A percentile compares a stretch with the other conserved stretches of the same genome.
These are phyloP conservation scores for Penicillium sp. DNA, from an alignment of 2,329 filamentous ascomycete genomes.

Conservation along the genomic window DNA sequence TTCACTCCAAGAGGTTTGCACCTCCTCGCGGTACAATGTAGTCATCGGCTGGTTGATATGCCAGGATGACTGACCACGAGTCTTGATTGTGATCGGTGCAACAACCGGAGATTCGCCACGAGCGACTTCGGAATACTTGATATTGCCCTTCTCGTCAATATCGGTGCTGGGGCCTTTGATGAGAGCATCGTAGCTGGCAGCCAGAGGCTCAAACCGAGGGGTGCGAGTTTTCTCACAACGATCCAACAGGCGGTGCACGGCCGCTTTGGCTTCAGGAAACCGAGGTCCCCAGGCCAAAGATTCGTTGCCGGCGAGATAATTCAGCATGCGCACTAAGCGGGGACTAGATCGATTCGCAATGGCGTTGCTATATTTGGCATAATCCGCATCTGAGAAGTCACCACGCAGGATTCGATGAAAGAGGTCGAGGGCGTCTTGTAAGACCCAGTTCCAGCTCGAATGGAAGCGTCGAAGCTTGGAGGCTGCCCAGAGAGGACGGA, in stretches of 20 bases:
- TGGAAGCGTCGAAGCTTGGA: slow-evolving; percentile 29
- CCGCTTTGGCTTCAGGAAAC: not conserved
- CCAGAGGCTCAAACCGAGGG: not conserved
- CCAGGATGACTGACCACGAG: slow-evolving; percentile 13
- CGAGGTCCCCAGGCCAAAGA: not conserved
- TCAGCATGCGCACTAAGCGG: not conserved
- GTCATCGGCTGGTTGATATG: slow-evolving; percentile 15
- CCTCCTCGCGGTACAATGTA: slow-evolving; percentile 9
- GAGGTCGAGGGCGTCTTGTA: slow-evolving; percentile 19
- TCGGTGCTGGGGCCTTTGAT: slow-evolving; percentile 1
- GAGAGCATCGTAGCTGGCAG: not conserved
- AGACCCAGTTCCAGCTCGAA: slow-evolving; percentile 38
- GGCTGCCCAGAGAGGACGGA: slow-evolving; percentile 28
- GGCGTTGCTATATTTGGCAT: not conserved
- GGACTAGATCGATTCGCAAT: slow-evolving; percentile 3
- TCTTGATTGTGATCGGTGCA: slow-evolving; percentile 11
- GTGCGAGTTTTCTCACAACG: not conserved
- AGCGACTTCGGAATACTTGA: not conserved
- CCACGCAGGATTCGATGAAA: slow-evolving; percentile 2
- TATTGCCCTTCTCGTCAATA: not conserved
- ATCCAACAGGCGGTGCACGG: not conserved
- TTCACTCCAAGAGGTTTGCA: slow-evolving; percentile 6
- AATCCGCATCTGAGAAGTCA: not conserved
- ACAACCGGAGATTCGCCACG: not conserved
- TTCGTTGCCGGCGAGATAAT: slow-evolving; percentile 1